A percentile compares a stretch with the other conserved stretches of the same genome.
Conservation (phyloP, 2,329 filamentous ascomycete genomes). For the Colletotrichum viniferum region DNA sequence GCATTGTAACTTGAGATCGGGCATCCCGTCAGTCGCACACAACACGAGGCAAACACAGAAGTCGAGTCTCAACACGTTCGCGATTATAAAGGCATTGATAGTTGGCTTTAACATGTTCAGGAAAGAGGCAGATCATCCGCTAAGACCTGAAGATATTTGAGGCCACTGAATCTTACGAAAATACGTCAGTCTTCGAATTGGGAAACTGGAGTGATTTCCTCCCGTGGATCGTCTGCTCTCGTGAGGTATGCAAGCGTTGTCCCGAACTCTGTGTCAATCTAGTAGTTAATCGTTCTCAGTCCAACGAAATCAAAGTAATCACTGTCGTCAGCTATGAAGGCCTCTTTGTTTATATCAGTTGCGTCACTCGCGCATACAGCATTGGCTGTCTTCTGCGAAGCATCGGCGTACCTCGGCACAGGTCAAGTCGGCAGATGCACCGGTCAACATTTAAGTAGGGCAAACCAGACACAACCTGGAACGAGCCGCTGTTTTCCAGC, state of each 20-base stretch:
- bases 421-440: constrained; percentile 1
- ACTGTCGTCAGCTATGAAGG: background rate
- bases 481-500: constrained; percentile 7
- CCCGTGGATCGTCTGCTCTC: background rate
- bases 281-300: background rate
- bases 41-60: background rate
- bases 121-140: background rate
- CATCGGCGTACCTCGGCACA: constrained; percentile 1
- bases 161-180: background rate
- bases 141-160: background rate
- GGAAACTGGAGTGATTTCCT: rapidly evolving
- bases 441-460: background rate
- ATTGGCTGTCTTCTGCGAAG: background rate
- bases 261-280: background rate
- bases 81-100: background rate
- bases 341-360: background rate
- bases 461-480: background rate
- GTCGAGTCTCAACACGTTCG: background rate
- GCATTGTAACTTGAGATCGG: background rate
- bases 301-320: background rate
- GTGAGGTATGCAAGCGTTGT: background rate
- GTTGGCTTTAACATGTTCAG: background rate
- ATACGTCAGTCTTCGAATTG: background rate
- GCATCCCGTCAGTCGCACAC: background rate
- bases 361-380: background rate